phyloP scores from a whole-genome alignment of 2,329 filamentous ascomycete species.

The Ophidiomyces ophidiicola region DNA sequence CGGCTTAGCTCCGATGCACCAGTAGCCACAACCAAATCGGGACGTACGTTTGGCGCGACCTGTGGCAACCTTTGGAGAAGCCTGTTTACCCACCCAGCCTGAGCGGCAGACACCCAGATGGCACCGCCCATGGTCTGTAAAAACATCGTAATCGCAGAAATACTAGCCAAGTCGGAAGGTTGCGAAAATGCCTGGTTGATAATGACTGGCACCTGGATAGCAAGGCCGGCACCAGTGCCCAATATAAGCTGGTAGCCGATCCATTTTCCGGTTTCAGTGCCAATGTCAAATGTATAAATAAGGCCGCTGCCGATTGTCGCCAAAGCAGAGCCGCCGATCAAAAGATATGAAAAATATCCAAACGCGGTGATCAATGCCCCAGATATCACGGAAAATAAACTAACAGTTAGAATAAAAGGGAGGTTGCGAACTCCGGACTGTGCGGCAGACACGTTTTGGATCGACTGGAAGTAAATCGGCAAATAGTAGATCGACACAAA shows the following conservation, averaged over 20 bases:
- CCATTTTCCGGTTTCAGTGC: conserved; percentile 18
- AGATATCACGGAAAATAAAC: conserved; percentile 17
- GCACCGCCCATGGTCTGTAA: conserved; percentile 17
- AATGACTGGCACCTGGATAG: conserved; percentile 17
- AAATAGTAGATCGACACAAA: conserved; percentile 18
- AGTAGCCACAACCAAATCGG: conserved; percentile 32
- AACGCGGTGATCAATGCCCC: conserved; percentile 12
- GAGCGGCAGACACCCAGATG: conserved; percentile 18
- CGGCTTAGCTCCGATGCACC: conserved; percentile 50
- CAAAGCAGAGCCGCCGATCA: conserved; percentile 18
- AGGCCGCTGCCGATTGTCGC: conserved; percentile 22
- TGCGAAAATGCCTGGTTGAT: conserved; percentile 17
- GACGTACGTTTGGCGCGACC: conserved; percentile 30
- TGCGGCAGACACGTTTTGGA: conserved; percentile 30
- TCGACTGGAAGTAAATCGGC: conserved; percentile 34
- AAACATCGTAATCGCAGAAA: conserved; percentile 19
- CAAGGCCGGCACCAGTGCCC: conserved; percentile 19
- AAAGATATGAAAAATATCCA: conserved; percentile 20
- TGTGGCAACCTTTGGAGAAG: conserved; percentile 11
- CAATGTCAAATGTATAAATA: conserved; percentile 20
- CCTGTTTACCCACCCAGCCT: conserved; percentile 17
- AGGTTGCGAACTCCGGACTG: conserved; percentile 25
- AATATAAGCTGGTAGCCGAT: conserved; percentile 21
- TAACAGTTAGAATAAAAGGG: conserved; percentile 28
- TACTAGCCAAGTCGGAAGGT: conserved; percentile 15